Evolutionary conservation across 106 monocot species (phyloP), one percentile per base, ranked within the genome.

Genomic region (Acorus gramineus): DNA sequence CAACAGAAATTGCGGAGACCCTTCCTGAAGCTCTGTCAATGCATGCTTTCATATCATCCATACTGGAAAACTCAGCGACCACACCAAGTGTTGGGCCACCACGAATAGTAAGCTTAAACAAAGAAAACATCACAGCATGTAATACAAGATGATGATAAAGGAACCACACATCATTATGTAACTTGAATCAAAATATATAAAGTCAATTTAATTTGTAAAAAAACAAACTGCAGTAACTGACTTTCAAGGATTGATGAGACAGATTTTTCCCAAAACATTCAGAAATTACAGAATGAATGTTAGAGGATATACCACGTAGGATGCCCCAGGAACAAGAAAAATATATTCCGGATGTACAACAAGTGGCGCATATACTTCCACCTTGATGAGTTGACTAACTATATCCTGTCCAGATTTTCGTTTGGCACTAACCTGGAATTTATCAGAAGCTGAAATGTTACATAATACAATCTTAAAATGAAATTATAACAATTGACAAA

Each of bases 311-410:
- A 98, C 98, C 98, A 74, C 55, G 65, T 85, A 92, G 59, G 98
- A 88, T 74, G 91, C 78, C 54, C 91, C 92, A 60, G 98, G 98
- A 5, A 77, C 59, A 68, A 98, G 92, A 68, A 85, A 92, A 70
- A 92, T 48, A 81, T 81, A 83, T 56, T 71, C 69, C 55, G 98
- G 98, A 76, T 81, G 69, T 48, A 98, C 43, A 65, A 49, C 73
- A 14, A 98, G 68, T 63, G 69, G 85, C 53, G 71, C 68, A 69
- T 83, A 98, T 63, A 98, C 88, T 78, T 98, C 98, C 69, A 98
- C 81, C 69, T 82, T 87, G 65, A 98, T 52, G 63, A 64, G 63
- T 76, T 98, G 80, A 72, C 96, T 98, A 5, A 71, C 56, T 50
- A 83, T 73, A 64, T 80, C 82, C 66, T 57, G 67, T 66, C 85